Base-by-base conservation (phyloP, 441 rosid species). In the Gossypium schwendimanii region DNA sequence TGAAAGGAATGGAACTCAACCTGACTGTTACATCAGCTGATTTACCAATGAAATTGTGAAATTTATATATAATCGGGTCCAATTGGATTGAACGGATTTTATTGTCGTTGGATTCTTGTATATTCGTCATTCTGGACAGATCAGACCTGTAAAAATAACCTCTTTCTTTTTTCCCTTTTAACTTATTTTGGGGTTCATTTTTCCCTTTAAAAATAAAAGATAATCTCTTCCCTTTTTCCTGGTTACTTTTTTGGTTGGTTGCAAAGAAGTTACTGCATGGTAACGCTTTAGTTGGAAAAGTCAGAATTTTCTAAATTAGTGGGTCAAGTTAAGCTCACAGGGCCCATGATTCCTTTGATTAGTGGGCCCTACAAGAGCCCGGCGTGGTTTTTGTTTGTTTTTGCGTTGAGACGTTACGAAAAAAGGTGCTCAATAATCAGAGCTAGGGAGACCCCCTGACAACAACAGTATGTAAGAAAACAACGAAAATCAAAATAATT, bases 401-500 rank as follows among this genome's bases (percentile, higher is more conserved):
- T 31, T 18, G 55, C 6, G 12, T 11, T 44, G 65, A 49, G 47
- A 49, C 17, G 41, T 6, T 24, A 49, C 28, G 59, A 33, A 24
- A 49, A 67, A 67, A 67, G 71, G 18, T 44, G 20, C 69, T 41
- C 71, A 49, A 47, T 24, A 26, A 67, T 67, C 71, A 49, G 44
- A 66, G 58, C 58, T 14, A 24, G 21, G 8, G 64, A 31, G 63
- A 28, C 33, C 54, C 33, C 18, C 36, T 21, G 23, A 63, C 28
- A 9, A 24, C 12, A 31, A 15, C 65, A 60, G 11, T 31, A 57
- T 2, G 47, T 9, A 44, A 12, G 69, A 44, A 44, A 26, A n/a
- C 33, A 31, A 10, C 21, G 33, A 60, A 64, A 23, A 44, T 1
- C 14, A 20, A 44, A 64, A 44, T 15, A 21, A 64, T 64, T 20